Evolutionary conservation across 352 stramenopile genomes (phyloP), one percentile per base, ranked within the genome.

Genomic region (Phytophthora idaei): DNA sequence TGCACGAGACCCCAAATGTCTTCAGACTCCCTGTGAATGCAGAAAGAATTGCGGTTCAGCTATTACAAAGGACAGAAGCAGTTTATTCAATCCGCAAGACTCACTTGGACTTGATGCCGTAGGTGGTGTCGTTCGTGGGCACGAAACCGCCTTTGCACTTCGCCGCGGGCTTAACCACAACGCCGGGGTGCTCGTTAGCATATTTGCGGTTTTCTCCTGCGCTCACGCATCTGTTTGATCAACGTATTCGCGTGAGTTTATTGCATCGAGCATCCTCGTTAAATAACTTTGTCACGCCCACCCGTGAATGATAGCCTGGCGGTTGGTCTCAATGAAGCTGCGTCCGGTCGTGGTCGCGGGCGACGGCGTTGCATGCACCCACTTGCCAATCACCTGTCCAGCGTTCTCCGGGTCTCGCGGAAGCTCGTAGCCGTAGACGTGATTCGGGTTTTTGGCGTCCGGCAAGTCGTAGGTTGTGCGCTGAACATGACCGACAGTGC

Each of bases 271-370:
- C 31, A 4, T 56, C 2, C 5, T 0, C 32, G 25, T 5, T 15
- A 27, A 25, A 11, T 14, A 59, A 29, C 6, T 10, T 32, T 3
- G 5, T 17, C 6, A 27, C 29, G 9, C 67, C 36, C 57, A 91
- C 73, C 85, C 83, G 42, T 75, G 76, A 15, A 75, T 36, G 55
- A 92, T 77, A 2, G 81, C 85, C 57, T 90, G 82, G 28, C 82
- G 80, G 54, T 94, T 94, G 28, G 83, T 94, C 57, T 92, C 81
- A 41, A 94, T 88, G 63, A 92, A 94, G 69, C 85, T 94, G 31
- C 85, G 74, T 10, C 79, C 80, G 1, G 71, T 83, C 37, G 88
- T 78, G 9, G 73, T 82, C 1, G 83, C 81, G 2, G 83, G 83
- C 0, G 83, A 93, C 5, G 81, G 86, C 15, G 76, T 85, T 21